Conservation (phyloP, 306 rosid genomes). For the Medicago ruthenica region DNA sequence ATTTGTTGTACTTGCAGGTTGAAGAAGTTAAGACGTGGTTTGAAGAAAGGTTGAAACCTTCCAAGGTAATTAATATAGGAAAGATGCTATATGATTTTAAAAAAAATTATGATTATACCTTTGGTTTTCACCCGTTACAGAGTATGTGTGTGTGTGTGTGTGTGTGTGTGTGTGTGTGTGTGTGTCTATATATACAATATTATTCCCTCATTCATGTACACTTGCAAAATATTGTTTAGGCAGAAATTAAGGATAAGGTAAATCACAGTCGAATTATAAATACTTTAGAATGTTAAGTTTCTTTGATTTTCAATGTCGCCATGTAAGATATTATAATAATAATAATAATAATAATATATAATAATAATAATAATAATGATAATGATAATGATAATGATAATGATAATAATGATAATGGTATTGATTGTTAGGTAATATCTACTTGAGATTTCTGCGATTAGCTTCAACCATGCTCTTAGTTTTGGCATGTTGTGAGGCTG, state of each 20-base stretch:
- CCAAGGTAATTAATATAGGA: constrained; percentile 60
- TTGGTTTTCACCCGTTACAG: constrained; percentile 1
- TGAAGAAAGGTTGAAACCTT: constrained; percentile 72
- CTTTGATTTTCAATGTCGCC: background rate
- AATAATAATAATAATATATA: background rate
- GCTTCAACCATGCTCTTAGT: background rate
- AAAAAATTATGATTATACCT: background rate
- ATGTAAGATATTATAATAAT: constrained; percentile 11
- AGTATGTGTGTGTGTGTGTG: background rate
- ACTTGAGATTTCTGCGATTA: background rate
- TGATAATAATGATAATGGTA: background rate
- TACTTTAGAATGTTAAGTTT: constrained; percentile 26
- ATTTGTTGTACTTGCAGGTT: constrained; percentile 57
- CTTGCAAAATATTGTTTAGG: constrained; percentile 10
- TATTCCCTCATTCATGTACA: constrained; percentile 14
- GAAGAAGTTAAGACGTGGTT: constrained; percentile 83
- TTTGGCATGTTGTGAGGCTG: constrained; percentile 19
- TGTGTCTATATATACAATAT: background rate
- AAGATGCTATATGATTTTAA: constrained; percentile 5
- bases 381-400: background rate
- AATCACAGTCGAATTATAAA: constrained; percentile 12
- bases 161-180: no score
- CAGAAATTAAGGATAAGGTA: constrained; percentile 27
- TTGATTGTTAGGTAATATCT: background rate
- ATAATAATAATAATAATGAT: background rate